These are phyloP conservation scores for Sideroxylon spinosum DNA, from an alignment of 179 eudicot species.

Conservation along the genomic window DNA sequence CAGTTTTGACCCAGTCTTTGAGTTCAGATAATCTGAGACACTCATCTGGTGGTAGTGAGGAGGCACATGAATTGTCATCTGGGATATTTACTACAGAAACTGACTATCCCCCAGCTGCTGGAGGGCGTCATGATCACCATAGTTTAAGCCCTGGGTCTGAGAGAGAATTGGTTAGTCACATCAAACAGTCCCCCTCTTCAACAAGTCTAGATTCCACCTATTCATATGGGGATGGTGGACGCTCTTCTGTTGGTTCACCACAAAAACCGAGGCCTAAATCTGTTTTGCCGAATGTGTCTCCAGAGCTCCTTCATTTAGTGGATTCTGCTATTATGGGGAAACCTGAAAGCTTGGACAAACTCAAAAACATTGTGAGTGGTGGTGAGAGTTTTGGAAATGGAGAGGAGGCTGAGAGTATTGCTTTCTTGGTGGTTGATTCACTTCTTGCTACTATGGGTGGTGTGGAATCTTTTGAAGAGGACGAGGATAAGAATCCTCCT, in stretches of 20 bases:
- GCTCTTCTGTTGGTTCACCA: constrained; percentile 56
- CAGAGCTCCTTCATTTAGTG: constrained; percentile 91
- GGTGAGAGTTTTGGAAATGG: constrained; percentile 60
- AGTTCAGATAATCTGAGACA: constrained; percentile 33
- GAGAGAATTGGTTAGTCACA: neutral
- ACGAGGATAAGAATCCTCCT: constrained; percentile 85
- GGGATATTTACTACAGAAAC: constrained; percentile 28
- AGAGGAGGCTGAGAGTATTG: constrained; percentile 53
- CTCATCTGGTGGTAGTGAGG: constrained; percentile 43
- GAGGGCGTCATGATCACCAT: constrained; percentile 32
- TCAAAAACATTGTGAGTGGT: constrained; percentile 77
- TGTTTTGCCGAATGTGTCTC: constrained; percentile 75
- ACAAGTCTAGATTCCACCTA: constrained; percentile 40
- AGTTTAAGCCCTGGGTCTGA: constrained; percentile 41
- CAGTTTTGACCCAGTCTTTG: constrained; percentile 23
- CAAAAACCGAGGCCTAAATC: constrained; percentile 59
- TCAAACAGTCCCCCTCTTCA: constrained; percentile 38
- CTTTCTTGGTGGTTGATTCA: constrained; percentile 84
- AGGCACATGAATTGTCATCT: constrained; percentile 34
- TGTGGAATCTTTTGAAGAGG: constrained; percentile 95
- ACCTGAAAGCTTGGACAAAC: constrained; percentile 80
- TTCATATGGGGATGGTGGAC: constrained; percentile 34
- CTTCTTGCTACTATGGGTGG: constrained; percentile 99
- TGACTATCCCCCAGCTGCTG: constrained; percentile 36
- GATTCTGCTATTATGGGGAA: constrained; percentile 99